Percentiles rank a stretch among this genome's conserved stretches.
Conservation (phyloP, 164 flowering plant species). For the Tetrastigma voinierianum region DNA sequence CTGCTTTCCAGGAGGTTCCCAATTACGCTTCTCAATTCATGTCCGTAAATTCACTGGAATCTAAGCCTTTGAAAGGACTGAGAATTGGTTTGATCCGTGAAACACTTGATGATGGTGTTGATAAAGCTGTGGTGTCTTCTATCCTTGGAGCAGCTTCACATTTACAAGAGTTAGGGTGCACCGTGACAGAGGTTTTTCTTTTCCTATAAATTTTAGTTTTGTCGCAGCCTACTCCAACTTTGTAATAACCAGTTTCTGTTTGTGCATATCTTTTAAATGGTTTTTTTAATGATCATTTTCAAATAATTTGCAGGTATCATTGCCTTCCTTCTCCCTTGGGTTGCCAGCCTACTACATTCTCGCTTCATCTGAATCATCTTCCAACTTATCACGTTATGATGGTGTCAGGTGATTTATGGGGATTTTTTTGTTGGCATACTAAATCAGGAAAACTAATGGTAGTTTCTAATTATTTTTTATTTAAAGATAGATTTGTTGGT, state of each 20-base stretch:
- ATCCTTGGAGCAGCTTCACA: slow-evolving; percentile 74
- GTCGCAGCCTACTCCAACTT: background rate
- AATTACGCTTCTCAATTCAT: slow-evolving; percentile 57
- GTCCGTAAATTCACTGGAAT: slow-evolving; percentile 38
- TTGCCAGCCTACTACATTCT: slow-evolving; percentile 93
- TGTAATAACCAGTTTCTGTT: background rate
- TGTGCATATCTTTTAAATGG: background rate
- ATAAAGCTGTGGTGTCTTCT: slow-evolving; percentile 55
- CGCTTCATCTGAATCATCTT: slow-evolving; percentile 93
- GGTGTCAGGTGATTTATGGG: slow-evolving; percentile 71
- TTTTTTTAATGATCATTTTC: background rate
- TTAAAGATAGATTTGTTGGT: too few relatives aligned
- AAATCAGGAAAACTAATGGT: background rate
- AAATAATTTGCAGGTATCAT: slow-evolving; percentile 57
- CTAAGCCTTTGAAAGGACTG: slow-evolving; percentile 82
- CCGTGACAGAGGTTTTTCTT: slow-evolving; percentile 63
- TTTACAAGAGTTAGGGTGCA: slow-evolving; percentile 81
- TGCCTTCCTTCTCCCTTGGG: slow-evolving; percentile 97
- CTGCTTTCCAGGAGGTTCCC: slow-evolving; percentile 71
- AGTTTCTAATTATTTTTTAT: background rate
- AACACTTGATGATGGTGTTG: slow-evolving; percentile 87
- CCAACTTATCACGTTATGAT: slow-evolving; percentile 95
- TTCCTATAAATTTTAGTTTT: background rate
- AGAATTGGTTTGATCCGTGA: slow-evolving; percentile 84
- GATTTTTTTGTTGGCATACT: too few relatives aligned